phyloP scores from a whole-genome alignment of 441 rosid species.

The Raphanus hybrid region DNA sequence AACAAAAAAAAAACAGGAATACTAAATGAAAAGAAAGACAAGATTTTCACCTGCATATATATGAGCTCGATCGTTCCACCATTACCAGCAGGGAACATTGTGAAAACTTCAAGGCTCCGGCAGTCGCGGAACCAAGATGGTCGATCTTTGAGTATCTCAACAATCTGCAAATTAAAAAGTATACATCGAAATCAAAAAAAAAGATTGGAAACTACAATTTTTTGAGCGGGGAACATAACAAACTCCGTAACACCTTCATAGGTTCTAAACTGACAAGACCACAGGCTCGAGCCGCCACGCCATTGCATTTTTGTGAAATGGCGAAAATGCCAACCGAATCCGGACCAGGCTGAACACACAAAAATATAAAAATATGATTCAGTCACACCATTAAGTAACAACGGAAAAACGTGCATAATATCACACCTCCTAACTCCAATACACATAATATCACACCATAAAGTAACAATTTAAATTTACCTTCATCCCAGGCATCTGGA shows the following conservation, averaged over 20 bases:
- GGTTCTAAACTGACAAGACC: slow-evolving; percentile 99
- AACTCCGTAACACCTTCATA: slow-evolving; percentile 66
- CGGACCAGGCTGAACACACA: slow-evolving; percentile 96
- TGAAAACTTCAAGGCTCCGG: slow-evolving; percentile 96
- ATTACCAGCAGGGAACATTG: slow-evolving; percentile 92
- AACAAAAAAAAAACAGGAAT: not conserved
- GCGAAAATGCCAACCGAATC: slow-evolving; percentile 99
- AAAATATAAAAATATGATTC: not conserved
- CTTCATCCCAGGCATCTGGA: slow-evolving; percentile 99
- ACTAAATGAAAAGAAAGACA: slow-evolving; percentile 2
- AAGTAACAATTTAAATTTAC: slow-evolving; percentile 40
- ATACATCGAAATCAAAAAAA: not conserved
- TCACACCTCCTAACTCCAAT: no score
- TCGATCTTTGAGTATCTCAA: slow-evolving; percentile 98
- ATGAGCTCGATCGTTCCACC: slow-evolving; percentile 96
- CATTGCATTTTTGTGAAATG: slow-evolving; percentile 95
- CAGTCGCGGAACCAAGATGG: slow-evolving; percentile 98
- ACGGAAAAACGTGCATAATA: no score
- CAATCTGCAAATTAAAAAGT: slow-evolving; percentile 56
- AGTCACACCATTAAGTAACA: not conserved
- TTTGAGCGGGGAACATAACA: not conserved
- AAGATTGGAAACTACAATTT: not conserved
- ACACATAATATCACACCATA: not conserved
- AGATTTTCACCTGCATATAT: slow-evolving; percentile 74
- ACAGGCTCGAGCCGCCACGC: slow-evolving; percentile 99